Base-by-base conservation (phyloP, 139 green algal genomes). In the Spirogloea muscicola region DNA sequence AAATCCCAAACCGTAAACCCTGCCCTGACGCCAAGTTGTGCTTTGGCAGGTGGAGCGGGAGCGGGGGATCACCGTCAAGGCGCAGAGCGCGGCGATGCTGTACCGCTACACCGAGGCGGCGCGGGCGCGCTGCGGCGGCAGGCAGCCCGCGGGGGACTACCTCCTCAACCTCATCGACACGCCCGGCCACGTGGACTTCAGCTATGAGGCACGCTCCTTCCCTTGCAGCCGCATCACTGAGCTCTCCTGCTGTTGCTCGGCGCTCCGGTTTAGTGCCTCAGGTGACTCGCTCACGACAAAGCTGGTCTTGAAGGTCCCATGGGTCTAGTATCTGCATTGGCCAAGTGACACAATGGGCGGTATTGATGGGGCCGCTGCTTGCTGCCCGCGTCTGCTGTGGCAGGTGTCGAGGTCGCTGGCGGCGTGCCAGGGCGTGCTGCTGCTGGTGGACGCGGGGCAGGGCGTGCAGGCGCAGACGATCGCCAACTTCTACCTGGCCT, bases 61-160 rank as follows among this genome's bases (percentile, higher is more conserved):
- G 84, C 84, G 92, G 3, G 93, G 91, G 29, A 96, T 97, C 83
- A 96, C 93, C 5, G 90, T 96, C 46, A 96, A 97, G 83, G 74
- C 74, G 9, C 74, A 82, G 46, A 82, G 65, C 3, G 74, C 38
- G 27, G 48, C 66, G 27, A 75, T 82, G 48, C 25, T 82, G 9
- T 82, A 72, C 68, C 31, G 69, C 43, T 76, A 81, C 40, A 49
- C 31, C 37, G 44, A 43, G n/a, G 3, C 34, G 3, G 4, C 65
- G 16, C 49, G 16, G 9, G 16, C 49, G 3, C 10, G 1, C 0
- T 4, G 31, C 1, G n/a, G 25, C 25, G 33, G 33, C 33, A 16
- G 10, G 29, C 55, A 21, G 10, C 62, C 43, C 31, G 37, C 62
- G 1, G 46, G 43, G 38, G 34, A 34, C 27, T 89, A 96, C 74